Percentiles rank a stretch among this genome's conserved stretches.
Conservation (phyloP, 768 basidiomycete species). For the Hysterangium stoloniferum region DNA sequence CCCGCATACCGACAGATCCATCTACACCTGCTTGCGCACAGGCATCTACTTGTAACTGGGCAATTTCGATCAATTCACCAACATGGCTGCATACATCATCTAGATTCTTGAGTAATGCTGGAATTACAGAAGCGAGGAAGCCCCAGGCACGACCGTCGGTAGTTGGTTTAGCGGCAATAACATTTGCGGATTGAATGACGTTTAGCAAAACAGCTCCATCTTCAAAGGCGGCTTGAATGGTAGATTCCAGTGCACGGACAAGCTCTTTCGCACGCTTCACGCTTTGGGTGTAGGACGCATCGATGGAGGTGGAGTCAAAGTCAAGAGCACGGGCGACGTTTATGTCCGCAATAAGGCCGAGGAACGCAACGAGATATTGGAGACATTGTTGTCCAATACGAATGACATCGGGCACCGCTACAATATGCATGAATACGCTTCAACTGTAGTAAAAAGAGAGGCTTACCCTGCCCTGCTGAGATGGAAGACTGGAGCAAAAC, state of each 20-base stretch:
- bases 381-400: conserved; percentile 42
- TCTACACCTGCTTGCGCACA: not conserved
- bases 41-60: conserved; percentile 4
- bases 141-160: conserved; percentile 22
- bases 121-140: conserved; percentile 37
- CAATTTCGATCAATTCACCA: conserved; percentile 28
- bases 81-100: conserved; percentile 23
- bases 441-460: not conserved
- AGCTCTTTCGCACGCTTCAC: conserved; percentile 63
- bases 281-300: conserved; percentile 50
- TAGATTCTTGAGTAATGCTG: conserved; percentile 3
- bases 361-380: conserved; percentile 47
- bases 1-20: conserved; percentile 3
- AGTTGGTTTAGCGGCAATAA: conserved; percentile 12
- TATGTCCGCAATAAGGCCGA: conserved; percentile 56
- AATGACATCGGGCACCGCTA: conserved; percentile 22
- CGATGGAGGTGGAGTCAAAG: conserved; percentile 45
- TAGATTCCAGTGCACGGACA: conserved; percentile 61
- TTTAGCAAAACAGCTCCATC: conserved; percentile 55
- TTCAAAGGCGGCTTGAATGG: conserved; percentile 68
- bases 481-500: conserved; percentile 23
- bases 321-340: conserved; percentile 79
- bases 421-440: conserved; percentile 7
- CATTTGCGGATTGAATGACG: conserved; percentile 32
- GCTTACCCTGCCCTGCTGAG: not conserved